phyloP scores from a whole-genome alignment of 2,329 filamentous ascomycete genomes.

The Aspergillus sp. region DNA sequence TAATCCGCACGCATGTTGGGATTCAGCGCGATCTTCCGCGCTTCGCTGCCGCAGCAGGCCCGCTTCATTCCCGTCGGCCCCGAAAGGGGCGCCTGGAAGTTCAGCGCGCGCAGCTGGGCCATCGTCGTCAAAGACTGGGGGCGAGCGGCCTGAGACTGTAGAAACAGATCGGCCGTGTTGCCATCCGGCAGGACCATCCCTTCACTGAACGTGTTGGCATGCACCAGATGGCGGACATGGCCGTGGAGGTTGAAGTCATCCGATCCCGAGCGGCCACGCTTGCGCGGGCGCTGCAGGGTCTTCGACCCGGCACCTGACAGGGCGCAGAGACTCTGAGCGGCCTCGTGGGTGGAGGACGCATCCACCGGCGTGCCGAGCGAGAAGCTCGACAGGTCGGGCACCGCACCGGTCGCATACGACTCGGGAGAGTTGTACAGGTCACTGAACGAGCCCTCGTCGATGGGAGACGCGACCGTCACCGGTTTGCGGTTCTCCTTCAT shows the following conservation, averaged over 20 bases:
- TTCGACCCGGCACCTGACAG: conserved; percentile 34
- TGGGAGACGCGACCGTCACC: conserved; percentile 36
- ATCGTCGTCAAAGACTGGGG: conserved; percentile 12
- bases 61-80: conserved; percentile 40
- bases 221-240: conserved; percentile 39
- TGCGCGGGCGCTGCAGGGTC: conserved; percentile 26
- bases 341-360: conserved; percentile 31
- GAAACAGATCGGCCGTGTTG: conserved; percentile 31
- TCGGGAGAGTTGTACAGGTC: conserved; percentile 38
- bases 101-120: conserved; percentile 20
- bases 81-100: conserved; percentile 27
- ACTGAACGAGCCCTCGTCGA: conserved; percentile 34
- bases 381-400: conserved; percentile 36
- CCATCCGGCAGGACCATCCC: conserved; percentile 32
- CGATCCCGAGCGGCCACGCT: conserved; percentile 41
- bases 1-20: conserved; percentile 33
- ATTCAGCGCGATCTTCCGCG: conserved; percentile 34
- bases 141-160: conserved; percentile 22
- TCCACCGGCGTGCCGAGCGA: conserved; percentile 32
- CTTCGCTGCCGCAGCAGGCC: conserved; percentile 41
- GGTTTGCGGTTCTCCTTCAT: conserved; percentile 38
- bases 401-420: conserved; percentile 24
- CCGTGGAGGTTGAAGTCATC: conserved; percentile 38
- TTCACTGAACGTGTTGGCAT: conserved; percentile 24
- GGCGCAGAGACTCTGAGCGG: conserved; percentile 42